Base-by-base conservation (phyloP, 2,329 filamentous ascomycete genomes). In the Colletotrichum cereale region DNA sequence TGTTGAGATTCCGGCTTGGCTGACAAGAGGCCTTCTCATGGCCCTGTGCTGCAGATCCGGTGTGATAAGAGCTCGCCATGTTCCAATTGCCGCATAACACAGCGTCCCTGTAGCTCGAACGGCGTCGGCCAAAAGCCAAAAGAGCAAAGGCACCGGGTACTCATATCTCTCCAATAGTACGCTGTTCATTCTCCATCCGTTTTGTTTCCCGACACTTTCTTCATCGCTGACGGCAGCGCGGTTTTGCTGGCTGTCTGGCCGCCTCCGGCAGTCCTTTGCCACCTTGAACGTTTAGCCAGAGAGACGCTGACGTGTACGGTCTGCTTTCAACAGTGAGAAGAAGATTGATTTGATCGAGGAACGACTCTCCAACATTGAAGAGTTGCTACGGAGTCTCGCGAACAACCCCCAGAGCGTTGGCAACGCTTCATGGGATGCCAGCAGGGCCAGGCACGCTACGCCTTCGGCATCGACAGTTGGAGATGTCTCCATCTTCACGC, bases 91-190 rank as follows among this genome's bases (percentile, higher is more conserved):
- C 84, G 85, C 42, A 87, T 84, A 31, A 86, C 87, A 36, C 85
- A 85, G 73, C 82, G 87, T 11, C 76, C 82, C 16, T 90, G 88
- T 76, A 88, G 86, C 69, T 89, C 86, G 5, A 88, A 86, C 0
- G 87, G 87, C 4, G 80, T 83, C 16, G 85, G 86, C 10, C 87
- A 89, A 75, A 84, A 86, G 71, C 85, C 86, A 34, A 88, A 86
- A 76, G 87, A 89, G 75, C 80, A 83, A 55, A 83, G 87, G 50
- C 87, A 89, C 75, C 82, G 88, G 63, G 87, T 90, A 48, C 81
- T 90, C 73, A 89, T 90, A 70, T 89, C 88, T 2, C 87, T 86
- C 53, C 87, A 89, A 84, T 90, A 90, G 87, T 89, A 79, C 75
- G 86, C 82, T 44, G 57, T 26, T n/a, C 44, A 63, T 48, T 56